Evolutionary conservation across 2,329 filamentous ascomycete genomes (phyloP).

Genomic region (Stemphylium lycopersici): DNA sequence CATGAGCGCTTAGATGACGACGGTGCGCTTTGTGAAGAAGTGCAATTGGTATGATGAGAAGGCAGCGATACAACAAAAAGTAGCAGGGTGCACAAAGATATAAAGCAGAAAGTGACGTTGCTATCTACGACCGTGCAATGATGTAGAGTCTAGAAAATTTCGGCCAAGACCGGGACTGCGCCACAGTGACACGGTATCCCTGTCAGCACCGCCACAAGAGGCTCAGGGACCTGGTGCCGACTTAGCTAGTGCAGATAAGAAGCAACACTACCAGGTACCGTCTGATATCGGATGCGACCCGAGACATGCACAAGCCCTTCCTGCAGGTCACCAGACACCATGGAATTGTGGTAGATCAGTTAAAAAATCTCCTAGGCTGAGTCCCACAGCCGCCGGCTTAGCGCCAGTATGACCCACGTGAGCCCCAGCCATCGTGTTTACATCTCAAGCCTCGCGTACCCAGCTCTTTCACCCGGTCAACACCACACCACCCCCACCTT

Average conservation of each 20-base stretch:
- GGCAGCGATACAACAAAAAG: slow-evolving; percentile 1
- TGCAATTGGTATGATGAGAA: neutral
- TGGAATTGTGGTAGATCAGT: slow-evolving; percentile 4
- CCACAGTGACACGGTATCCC: slow-evolving; percentile 5
- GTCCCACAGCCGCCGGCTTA: slow-evolving; percentile 12
- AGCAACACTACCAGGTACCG: neutral
- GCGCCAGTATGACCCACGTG: slow-evolving; percentile 24
- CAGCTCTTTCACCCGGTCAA: slow-evolving; percentile 26
- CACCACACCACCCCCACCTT: slow-evolving; percentile 26
- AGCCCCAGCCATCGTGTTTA: slow-evolving; percentile 34
- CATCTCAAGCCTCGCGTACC: slow-evolving; percentile 21
- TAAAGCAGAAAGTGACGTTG: slow-evolving; percentile 31
- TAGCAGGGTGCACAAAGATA: slow-evolving; percentile 2
- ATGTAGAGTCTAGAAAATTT: slow-evolving; percentile 33
- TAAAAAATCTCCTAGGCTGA: neutral
- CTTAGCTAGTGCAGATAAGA: slow-evolving; percentile 7
- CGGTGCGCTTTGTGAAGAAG: slow-evolving; percentile 8
- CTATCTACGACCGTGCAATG: slow-evolving; percentile 22
- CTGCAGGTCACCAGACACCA: neutral
- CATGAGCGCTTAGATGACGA: slow-evolving; percentile 48
- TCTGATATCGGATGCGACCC: neutral
- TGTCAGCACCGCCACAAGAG: slow-evolving; percentile 11
- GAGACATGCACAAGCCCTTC: neutral
- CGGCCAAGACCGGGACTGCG: slow-evolving; percentile 36
- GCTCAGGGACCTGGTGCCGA: slow-evolving; percentile 26